These are phyloP conservation scores for Epichloe sibirici DNA, from an alignment of 2,329 filamentous ascomycete genomes.

Conservation along the genomic window DNA sequence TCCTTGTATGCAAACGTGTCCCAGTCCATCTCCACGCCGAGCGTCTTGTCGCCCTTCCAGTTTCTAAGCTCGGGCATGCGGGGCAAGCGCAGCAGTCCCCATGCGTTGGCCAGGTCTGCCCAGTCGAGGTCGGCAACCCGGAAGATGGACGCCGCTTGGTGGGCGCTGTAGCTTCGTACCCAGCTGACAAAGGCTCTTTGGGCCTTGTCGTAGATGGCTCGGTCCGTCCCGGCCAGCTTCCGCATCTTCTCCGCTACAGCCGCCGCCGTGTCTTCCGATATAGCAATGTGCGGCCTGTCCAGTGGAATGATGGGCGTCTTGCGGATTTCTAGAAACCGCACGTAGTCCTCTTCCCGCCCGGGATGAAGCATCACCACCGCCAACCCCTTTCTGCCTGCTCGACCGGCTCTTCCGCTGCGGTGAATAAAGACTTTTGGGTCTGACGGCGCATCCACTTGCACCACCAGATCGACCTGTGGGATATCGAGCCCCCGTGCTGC, in stretches of 20 bases:
- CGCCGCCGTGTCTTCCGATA: constrained; percentile 50
- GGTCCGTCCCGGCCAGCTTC: constrained; percentile 36
- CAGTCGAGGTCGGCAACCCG: constrained; percentile 71
- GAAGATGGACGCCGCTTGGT: constrained; percentile 87
- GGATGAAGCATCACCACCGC: constrained; percentile 78
- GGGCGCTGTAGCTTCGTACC: constrained; percentile 83
- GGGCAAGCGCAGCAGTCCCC: constrained; percentile 77
- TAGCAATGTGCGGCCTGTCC: constrained; percentile 38
- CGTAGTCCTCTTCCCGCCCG: constrained; percentile 79
- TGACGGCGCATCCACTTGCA: constrained; percentile 72
- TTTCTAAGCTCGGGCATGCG: constrained; percentile 84
- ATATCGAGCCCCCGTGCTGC: constrained; percentile 86
- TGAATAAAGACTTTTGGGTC: constrained; percentile 95
- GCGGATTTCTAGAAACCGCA: constrained; percentile 73
- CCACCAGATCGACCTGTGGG: constrained; percentile 78
- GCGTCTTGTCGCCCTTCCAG: constrained; percentile 55
- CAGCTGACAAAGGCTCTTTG: constrained; percentile 89
- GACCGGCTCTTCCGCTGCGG: constrained; percentile 76
- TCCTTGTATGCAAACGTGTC: constrained; percentile 59
- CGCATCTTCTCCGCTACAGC: constrained; percentile 49
- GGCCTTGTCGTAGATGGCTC: constrained; percentile 67
- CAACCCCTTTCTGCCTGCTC: constrained; percentile 76
- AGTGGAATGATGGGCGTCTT: constrained; percentile 70
- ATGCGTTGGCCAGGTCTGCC: constrained; percentile 66
- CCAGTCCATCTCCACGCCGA: constrained; percentile 55